Conservation (phyloP, 306 rosid species). For the Lathyrus tuberosus region DNA sequence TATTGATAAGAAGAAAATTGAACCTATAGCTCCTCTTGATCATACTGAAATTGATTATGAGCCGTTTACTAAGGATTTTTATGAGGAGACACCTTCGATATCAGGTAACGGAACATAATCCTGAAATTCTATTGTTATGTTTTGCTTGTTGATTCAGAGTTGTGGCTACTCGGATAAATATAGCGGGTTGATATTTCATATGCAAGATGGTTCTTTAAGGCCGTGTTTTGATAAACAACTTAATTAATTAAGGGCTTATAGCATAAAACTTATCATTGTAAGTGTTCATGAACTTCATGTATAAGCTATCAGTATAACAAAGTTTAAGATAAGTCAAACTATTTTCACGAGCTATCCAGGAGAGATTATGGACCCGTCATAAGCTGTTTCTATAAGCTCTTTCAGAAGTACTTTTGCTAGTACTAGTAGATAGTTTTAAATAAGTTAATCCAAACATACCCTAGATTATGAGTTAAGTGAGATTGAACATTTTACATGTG, state of each 20-base stretch:
- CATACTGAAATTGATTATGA: constrained; percentile 85
- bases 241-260: not conserved
- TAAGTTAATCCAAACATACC: not conserved
- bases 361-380: not conserved
- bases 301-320: not conserved
- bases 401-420: not conserved
- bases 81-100: constrained; percentile 80
- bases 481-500: not conserved
- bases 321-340: not conserved
- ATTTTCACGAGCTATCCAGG: not conserved
- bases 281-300: not conserved
- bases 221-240: not conserved
- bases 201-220: not conserved
- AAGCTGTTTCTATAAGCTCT: not conserved
- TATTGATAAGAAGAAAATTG: constrained; percentile 83
- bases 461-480: constrained; percentile 1
- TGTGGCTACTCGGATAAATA: too few relatives aligned
- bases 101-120: constrained; percentile 55
- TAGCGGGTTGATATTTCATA: too few relatives aligned
- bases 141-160: not conserved
- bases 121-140: constrained; percentile 15
- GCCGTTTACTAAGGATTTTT: constrained; percentile 83
- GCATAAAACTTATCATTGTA: not conserved
- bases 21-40: constrained; percentile 85
- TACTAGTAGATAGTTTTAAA: not conserved